phyloP scores from a whole-genome alignment of 2,329 filamentous ascomycete species.

The Epichloe aotearoae region DNA sequence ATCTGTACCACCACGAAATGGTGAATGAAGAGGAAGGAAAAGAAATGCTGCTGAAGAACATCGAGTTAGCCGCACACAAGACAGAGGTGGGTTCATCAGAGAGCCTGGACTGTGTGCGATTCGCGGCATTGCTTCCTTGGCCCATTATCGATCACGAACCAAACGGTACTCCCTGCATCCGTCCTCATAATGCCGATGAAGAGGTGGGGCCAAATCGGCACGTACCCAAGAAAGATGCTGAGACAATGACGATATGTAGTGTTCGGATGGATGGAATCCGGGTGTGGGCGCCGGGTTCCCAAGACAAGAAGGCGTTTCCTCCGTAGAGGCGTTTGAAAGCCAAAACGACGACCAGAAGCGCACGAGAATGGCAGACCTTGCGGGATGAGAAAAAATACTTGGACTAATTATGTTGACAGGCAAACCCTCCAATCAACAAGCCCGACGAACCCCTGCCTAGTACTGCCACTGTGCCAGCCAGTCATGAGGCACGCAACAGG shows the following conservation, averaged over 20 bases:
- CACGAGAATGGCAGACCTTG: constrained; percentile 1
- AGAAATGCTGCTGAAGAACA: background rate
- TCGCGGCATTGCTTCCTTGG: background rate
- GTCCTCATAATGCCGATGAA: constrained; percentile 1
- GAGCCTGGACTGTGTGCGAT: background rate
- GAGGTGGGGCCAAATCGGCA: background rate
- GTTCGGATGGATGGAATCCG: background rate
- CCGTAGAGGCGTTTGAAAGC: background rate
- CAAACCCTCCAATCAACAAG: background rate
- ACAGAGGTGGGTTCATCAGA: background rate
- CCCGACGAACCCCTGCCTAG: too few species aligned
- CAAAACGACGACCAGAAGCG: background rate
- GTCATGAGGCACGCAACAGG: too few species aligned
- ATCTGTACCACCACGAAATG: background rate
- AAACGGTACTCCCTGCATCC: background rate
- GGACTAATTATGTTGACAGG: background rate
- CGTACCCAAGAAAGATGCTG: background rate
- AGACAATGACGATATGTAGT: background rate
- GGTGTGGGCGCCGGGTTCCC: background rate
- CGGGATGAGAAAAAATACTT: background rate
- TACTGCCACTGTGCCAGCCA: too few species aligned
- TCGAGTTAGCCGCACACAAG: background rate
- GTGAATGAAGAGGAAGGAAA: background rate
- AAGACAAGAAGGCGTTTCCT: background rate
- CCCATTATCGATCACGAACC: background rate